Evolutionary conservation across 2,329 filamentous ascomycete species (phyloP), one percentile per base, ranked within the genome.

Genomic region (Nigrospora oryzae): DNA sequence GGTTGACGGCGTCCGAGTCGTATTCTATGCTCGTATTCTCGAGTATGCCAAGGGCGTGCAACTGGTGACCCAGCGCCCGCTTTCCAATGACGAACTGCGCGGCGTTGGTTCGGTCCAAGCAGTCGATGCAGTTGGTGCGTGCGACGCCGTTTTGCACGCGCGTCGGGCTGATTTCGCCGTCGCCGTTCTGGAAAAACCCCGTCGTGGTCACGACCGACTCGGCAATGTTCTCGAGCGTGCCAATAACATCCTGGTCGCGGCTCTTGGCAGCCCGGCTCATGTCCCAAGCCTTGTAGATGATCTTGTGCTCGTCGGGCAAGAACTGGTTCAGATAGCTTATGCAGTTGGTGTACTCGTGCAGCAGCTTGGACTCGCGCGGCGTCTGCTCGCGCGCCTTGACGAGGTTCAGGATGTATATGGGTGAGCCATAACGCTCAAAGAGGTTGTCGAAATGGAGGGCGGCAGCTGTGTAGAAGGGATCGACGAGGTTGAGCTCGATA

Each of bases 11-110:
- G 65, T 98, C 93, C 0, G 89, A 95, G 56, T 98, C 93, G 59
- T 95, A 98, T 47, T 91, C 84, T 42, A 98, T 79, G 1, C 77
- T 80, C 1, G 85, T 84, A 34, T 84, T 78, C 46, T 83, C 79
- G 28, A 97, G 83, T 30, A 98, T 84, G 6, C 93, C 93, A 4
- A 98, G 75, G 3, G 91, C 90, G 60, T 95, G 86, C 10, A 98
- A 75, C 64, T 98, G 93, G 56, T 95, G 81, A 1, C 90, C 93
- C 11, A 98, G 76, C 0, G 93, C 93, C 54, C 88, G 79, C 68
- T 98, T 98, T 5, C 89, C 93, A 55, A 98, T 94, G 30, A 98
- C 90, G 55, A 97, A 98, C 60, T 98, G 93, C 2, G 93, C 93
- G 3, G 93, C 93, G 60, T 98, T 98, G 10, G 93, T 98, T 17